phyloP scores from a whole-genome alignment of 257 asterid genomes.

The Solanum chilense region DNA sequence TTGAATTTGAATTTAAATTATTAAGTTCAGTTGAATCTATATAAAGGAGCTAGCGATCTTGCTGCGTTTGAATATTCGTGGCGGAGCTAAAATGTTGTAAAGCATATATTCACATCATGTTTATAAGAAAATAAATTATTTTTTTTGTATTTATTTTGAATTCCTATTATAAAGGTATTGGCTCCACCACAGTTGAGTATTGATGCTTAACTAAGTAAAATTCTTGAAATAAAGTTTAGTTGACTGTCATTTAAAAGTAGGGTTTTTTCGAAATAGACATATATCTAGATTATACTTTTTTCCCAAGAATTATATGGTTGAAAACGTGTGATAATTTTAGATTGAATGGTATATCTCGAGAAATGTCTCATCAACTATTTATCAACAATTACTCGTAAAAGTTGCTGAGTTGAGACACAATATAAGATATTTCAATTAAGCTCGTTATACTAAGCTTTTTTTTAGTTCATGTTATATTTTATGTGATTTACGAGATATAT shows the following conservation, averaged over 20 bases:
- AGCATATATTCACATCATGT: neutral
- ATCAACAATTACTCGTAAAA: neutral
- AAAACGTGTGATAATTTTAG: neutral
- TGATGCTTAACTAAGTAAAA: neutral
- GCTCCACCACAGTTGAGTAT: neutral
- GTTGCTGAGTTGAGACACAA: neutral
- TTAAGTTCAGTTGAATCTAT: neutral
- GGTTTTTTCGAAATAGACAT: neutral
- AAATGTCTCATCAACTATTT: neutral
- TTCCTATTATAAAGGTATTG: neutral
- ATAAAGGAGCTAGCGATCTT: neutral
- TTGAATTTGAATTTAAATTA: rapidly evolving
- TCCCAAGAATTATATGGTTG: neutral
- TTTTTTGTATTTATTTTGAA: neutral
- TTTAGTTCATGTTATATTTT: too few relatives aligned
- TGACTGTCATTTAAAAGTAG: neutral
- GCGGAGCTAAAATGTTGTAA: neutral
- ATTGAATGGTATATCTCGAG: neutral
- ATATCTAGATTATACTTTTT: neutral
- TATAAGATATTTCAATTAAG: neutral
- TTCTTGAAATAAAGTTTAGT: neutral
- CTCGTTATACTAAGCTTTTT: too few relatives aligned
- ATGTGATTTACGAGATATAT: neutral
- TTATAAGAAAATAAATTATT: too few relatives aligned
- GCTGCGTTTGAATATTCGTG: neutral